Conservation (phyloP, 257 asterid species). For the Eustoma russellianum region DNA sequence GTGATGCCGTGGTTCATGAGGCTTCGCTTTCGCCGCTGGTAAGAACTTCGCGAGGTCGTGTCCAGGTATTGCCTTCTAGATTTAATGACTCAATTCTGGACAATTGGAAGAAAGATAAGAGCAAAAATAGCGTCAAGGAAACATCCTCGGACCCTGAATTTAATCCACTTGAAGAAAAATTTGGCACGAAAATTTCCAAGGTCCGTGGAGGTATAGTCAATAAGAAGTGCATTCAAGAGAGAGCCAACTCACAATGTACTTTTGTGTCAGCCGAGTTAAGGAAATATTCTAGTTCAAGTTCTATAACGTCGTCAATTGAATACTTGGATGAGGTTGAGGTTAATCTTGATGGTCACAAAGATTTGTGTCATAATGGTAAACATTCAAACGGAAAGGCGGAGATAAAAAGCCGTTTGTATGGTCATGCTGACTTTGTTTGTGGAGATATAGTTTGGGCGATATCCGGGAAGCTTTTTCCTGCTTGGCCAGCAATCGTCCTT, state of each 20-base stretch:
- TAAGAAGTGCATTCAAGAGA: constrained; percentile 30
- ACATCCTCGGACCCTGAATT: constrained; percentile 58
- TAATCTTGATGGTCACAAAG: constrained; percentile 35
- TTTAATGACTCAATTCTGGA: constrained; percentile 85
- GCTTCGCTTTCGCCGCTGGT: constrained; percentile 71
- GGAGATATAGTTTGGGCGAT: constrained; percentile 97
- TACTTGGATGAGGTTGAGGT: constrained; percentile 29
- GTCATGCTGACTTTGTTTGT: constrained; percentile 41
- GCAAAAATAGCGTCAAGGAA: constrained; percentile 33
- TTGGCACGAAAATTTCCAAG: constrained; percentile 28
- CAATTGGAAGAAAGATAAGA: constrained; percentile 91
- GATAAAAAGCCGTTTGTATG: constrained; percentile 17
- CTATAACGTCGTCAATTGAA: constrained; percentile 31
- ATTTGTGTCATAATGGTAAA: constrained; percentile 36
- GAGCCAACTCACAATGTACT: constrained; percentile 24
- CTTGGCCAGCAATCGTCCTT: constrained; percentile 98
- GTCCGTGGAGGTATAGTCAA: constrained; percentile 22
- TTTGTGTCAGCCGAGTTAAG: constrained; percentile 28
- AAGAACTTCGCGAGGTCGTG: constrained; percentile 94
- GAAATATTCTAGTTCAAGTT: constrained; percentile 38
- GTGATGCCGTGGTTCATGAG: constrained; percentile 26
- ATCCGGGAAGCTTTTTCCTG: constrained; percentile 67
- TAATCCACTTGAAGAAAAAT: constrained; percentile 35
- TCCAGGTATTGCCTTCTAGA: constrained; percentile 90
- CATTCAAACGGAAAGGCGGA: constrained; percentile 20